Conservation (phyloP, 2,329 filamentous ascomycete genomes). For the Colletotrichum aenigma region DNA sequence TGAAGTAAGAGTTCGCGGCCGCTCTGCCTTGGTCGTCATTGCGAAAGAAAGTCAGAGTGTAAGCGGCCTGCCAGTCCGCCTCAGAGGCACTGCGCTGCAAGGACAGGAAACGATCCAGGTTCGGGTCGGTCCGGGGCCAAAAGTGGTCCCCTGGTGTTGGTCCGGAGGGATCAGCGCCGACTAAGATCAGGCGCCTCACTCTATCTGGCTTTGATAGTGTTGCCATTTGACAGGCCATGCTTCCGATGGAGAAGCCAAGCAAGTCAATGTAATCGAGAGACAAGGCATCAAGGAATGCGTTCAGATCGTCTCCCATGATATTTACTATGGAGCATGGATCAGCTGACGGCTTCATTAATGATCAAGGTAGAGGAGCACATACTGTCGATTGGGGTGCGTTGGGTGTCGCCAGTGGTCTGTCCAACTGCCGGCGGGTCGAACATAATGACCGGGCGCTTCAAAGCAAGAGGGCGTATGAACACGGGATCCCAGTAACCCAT, state of each 20-base stretch:
- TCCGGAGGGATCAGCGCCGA: neutral
- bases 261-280: neutral
- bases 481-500: constrained; percentile 13
- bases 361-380: neutral
- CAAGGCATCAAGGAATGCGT: constrained; percentile 4
- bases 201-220: neutral
- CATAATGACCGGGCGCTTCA: constrained; percentile 8
- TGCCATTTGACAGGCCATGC: constrained; percentile 8
- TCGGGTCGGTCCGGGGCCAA: constrained; percentile 3
- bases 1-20: neutral
- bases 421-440: constrained; percentile 7
- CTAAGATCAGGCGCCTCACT: neutral
- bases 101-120: neutral
- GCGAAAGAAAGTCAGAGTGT: neutral
- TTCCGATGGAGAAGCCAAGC: constrained; percentile 1
- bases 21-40: neutral
- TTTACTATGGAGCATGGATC: neutral
- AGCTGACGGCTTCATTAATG: neutral
- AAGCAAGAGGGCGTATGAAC: neutral
- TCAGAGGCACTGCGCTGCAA: neutral
- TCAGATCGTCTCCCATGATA: constrained; percentile 3
- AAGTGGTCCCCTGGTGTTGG: neutral
- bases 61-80: neutral
- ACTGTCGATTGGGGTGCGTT: neutral
- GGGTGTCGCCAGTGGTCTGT: neutral